Evolutionary conservation across 495 filamentous ascomycete species (phyloP).

Genomic region (Penicillium macrosclerotiorum): DNA sequence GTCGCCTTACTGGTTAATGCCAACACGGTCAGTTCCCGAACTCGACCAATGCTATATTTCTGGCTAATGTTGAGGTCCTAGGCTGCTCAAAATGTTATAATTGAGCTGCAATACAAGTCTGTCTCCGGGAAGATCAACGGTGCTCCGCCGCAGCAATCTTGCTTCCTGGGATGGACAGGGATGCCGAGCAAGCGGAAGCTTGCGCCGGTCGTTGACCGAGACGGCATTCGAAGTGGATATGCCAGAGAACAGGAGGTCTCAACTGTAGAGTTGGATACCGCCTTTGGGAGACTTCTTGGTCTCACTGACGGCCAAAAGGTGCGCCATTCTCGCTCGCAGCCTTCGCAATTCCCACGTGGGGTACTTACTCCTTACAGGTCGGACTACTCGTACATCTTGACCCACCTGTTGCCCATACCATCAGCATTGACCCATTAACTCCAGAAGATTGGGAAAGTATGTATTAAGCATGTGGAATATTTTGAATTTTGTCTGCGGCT

Average conservation of each 20-base stretch:
- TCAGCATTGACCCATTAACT: constrained; percentile 94
- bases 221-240: constrained; percentile 63
- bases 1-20: constrained; percentile 79
- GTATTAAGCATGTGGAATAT: too few species aligned
- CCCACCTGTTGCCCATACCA: constrained; percentile 82
- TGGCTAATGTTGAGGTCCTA: constrained; percentile 32
- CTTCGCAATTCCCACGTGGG: constrained; percentile 7
- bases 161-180: constrained; percentile 93
- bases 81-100: constrained; percentile 91
- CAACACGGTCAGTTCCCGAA: constrained; percentile 66
- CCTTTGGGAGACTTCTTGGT: constrained; percentile 79
- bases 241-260: constrained; percentile 69
- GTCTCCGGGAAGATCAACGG: constrained; percentile 38
- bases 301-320: constrained; percentile 84
- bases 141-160: constrained; percentile 57
- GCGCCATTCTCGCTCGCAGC: constrained; percentile 21
- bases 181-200: constrained; percentile 87
- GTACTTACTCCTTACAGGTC: constrained; percentile 47
- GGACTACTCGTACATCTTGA: constrained; percentile 76
- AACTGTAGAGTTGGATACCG: constrained; percentile 83
- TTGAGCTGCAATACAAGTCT: constrained; percentile 74
- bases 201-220: constrained; percentile 66
- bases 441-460: constrained; percentile 90
- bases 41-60: not conserved
- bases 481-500: not conserved